Conservation (phyloP, 176 grass and related monocot genomes). For the Areca catechu region DNA sequence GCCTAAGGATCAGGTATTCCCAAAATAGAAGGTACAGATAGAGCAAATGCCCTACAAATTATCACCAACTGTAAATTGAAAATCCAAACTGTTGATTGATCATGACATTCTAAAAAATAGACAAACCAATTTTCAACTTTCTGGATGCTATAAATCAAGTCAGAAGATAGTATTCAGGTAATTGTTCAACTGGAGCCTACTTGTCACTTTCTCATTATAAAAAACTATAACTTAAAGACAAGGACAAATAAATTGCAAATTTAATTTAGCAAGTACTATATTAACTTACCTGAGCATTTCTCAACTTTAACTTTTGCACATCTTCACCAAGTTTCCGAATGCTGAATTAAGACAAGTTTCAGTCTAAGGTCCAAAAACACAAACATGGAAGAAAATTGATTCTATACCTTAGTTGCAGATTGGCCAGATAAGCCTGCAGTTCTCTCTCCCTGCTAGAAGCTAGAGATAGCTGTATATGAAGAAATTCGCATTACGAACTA, state of each 20-base stretch:
- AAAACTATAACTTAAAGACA: neutral
- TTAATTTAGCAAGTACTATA: neutral
- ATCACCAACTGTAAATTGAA: too few relatives aligned
- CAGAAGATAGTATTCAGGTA: too few relatives aligned
- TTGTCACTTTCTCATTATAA: neutral
- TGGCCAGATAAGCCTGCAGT: conserved; percentile 45
- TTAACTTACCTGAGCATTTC: conserved; percentile 49
- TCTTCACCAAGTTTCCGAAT: conserved; percentile 53
- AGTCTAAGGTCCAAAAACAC: conserved; percentile 1
- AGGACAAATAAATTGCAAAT: conserved; percentile 15
- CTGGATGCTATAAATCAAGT: too few relatives aligned
- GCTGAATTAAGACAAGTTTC: conserved; percentile 35
- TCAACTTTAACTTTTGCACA: conserved; percentile 49
- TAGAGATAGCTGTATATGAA: conserved; percentile 36
- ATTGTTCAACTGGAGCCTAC: too few relatives aligned
- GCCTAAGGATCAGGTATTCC: too few relatives aligned
- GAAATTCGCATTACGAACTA: neutral
- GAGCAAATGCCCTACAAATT: too few relatives aligned
- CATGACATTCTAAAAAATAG: too few relatives aligned
- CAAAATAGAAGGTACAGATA: too few relatives aligned
- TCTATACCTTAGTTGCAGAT: conserved; percentile 64
- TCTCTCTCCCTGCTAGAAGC: conserved; percentile 49
- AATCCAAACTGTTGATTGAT: too few relatives aligned
- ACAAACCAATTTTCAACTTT: too few relatives aligned
- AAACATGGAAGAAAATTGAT: conserved; percentile 6